phyloP scores from a whole-genome alignment of 768 basidiomycete species.

The Pisolithus albus region DNA sequence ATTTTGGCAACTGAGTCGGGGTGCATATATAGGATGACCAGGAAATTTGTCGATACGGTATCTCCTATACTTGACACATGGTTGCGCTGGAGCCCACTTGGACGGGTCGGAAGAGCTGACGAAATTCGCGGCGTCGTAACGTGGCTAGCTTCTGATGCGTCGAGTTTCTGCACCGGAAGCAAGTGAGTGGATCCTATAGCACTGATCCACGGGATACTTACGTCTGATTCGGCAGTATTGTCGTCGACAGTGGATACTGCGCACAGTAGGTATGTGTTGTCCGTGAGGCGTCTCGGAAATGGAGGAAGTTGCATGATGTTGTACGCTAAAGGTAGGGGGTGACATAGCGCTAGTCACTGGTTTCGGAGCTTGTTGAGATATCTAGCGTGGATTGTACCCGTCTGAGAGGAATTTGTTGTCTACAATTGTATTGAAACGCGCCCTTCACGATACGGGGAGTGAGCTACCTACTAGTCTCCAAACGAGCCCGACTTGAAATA shows the following conservation, averaged over 20 bases:
- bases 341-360: no score
- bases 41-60: conserved; percentile 57
- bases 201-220: background rate
- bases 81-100: conserved; percentile 63
- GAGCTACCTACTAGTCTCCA: no score
- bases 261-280: conserved; percentile 17
- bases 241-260: conserved; percentile 27
- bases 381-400: no score
- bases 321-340: no score
- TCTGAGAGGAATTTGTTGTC: no score
- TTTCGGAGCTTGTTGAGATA: no score
- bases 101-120: conserved; percentile 63
- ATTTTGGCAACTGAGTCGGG: background rate
- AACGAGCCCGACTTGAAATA: no score
- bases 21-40: conserved; percentile 53
- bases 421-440: no score
- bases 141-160: conserved; percentile 72
- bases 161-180: conserved; percentile 75
- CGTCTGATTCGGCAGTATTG: conserved; percentile 12
- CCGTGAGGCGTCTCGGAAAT: no score
- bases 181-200: conserved; percentile 44
- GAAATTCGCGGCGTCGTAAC: conserved; percentile 65
- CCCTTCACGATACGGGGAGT: no score
- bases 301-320: no score
- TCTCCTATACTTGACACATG: conserved; percentile 59